These are phyloP conservation scores for Aureobasidium subglaciale DNA, from an alignment of 2,329 filamentous ascomycete genomes.

Conservation along the genomic window DNA sequence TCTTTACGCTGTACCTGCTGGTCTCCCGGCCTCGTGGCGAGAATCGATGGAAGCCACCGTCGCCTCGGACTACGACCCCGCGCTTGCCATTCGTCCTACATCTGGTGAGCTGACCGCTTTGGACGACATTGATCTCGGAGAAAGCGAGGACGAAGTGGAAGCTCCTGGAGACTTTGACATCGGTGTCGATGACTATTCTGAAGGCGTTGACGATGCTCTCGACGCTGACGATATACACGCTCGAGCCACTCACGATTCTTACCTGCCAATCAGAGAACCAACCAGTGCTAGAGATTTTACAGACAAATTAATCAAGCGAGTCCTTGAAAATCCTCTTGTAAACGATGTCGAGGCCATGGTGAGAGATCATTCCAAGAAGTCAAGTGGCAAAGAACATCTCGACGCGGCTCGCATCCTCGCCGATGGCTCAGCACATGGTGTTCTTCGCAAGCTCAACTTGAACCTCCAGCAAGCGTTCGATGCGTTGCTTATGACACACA, in stretches of 20 bases:
- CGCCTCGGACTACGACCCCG: not conserved
- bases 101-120: not conserved
- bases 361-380: too few relatives aligned
- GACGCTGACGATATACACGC: too few relatives aligned
- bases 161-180: not conserved
- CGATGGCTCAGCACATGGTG: not conserved
- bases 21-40: too few relatives aligned
- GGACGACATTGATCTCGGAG: not conserved
- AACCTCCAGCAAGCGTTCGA: not conserved
- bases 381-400: not conserved
- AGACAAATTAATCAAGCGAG: too few relatives aligned
- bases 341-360: too few relatives aligned
- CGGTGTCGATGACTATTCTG: not conserved
- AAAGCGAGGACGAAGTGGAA: not conserved
- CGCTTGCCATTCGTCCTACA: not conserved
- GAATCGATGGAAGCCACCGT: too few relatives aligned
- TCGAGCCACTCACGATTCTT: too few relatives aligned
- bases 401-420: not conserved
- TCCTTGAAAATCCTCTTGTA: too few relatives aligned
- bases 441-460: not conserved
- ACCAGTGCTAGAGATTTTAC: too few relatives aligned
- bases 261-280: too few relatives aligned
- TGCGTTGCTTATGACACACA: not conserved
- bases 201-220: not conserved
- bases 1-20: not conserved